Conservation (phyloP, 108 stramenopile genomes). For the Nitzschia sp. region DNA sequence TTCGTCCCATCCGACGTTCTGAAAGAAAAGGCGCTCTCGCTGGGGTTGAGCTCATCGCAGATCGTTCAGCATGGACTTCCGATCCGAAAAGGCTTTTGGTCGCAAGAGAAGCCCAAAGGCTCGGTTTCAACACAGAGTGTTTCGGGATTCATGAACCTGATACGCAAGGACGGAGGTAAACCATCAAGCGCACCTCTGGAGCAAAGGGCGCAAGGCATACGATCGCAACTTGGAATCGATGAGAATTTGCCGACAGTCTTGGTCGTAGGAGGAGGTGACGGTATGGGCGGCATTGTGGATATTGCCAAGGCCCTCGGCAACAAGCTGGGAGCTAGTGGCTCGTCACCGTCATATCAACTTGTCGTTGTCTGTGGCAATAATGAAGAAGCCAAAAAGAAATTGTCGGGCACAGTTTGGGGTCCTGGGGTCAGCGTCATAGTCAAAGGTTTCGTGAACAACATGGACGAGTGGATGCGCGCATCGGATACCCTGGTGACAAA, state of each 20-base stretch:
- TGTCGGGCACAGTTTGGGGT: slow-evolving; percentile 54
- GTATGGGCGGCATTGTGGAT: slow-evolving; percentile 89
- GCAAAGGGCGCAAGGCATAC: slow-evolving; percentile 24
- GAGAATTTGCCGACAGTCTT: slow-evolving; percentile 77
- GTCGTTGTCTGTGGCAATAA: slow-evolving; percentile 98
- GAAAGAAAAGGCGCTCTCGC: slow-evolving; percentile 57
- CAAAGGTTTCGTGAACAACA: slow-evolving; percentile 93
- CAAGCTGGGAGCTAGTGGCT: slow-evolving; percentile 42
- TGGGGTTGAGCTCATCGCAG: slow-evolving; percentile 45
- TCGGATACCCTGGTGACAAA: slow-evolving; percentile 86
- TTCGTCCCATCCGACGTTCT: slow-evolving; percentile 91
- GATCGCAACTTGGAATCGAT: slow-evolving; percentile 62
- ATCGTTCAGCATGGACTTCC: slow-evolving; percentile 92
- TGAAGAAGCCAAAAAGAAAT: slow-evolving; percentile 53
- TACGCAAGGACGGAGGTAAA: too few species aligned
- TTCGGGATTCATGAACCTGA: background rate
- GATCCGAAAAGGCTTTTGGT: slow-evolving; percentile 94
- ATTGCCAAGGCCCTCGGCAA: slow-evolving; percentile 77
- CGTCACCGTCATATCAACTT: slow-evolving; percentile 64
- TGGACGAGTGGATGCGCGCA: slow-evolving; percentile 96
- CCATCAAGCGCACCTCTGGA: background rate
- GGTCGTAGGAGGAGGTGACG: slow-evolving; percentile 96
- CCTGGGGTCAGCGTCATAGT: slow-evolving; percentile 55
- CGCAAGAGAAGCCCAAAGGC: slow-evolving; percentile 1
- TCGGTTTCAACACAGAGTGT: background rate